Evolutionary conservation across 805 yeast genomes (phyloP), one percentile per base, ranked within the genome.

Genomic region (Spathaspora hagerdaliae): DNA sequence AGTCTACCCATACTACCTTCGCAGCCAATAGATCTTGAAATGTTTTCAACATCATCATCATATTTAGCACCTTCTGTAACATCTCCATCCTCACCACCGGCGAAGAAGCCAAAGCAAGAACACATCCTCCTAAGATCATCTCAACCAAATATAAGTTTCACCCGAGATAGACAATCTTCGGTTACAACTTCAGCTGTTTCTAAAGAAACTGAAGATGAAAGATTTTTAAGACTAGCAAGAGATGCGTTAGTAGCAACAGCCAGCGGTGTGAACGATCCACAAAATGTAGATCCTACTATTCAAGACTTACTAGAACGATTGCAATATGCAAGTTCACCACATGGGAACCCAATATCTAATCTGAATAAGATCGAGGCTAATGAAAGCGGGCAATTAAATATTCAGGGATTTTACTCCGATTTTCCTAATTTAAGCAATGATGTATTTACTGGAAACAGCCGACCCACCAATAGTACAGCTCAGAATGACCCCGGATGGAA

Each of bases 281-380:
- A 51, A 31, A 64, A 75, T 24, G 76, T 82, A 6, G 87, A 82
- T 57, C 87, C 87, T 5, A 81, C 87, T 0, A 79, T 82, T 26
- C 63, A 76, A 50, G 84, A 79, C 54, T 65, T 82, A n/a, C 61
- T 82, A 43, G 71, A 73, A 52, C 60, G 87, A 43, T 66, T 81
- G 37, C 85, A 82, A 54, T 82, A 82, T 52, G 79, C 79, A 6
- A 63, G 71, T 44, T 69, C 82, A 27, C 83, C 84, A 3, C 83
- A 79, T 58, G 84, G 84, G 1, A 79, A 80, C 39, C 65, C 77
- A 7, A 69, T 71, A 38, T 59, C 56, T 44, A 58, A 59, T 33
- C 58, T 66, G 5, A 62, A 62, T 6, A 58, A 56, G 26, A 65
- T 70, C 14, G 59, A 55, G 24, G 63, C 70, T 39, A 69, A 70